Evolutionary conservation across 805 yeast genomes (phyloP).

Genomic region (Soucietia sequanensis): DNA sequence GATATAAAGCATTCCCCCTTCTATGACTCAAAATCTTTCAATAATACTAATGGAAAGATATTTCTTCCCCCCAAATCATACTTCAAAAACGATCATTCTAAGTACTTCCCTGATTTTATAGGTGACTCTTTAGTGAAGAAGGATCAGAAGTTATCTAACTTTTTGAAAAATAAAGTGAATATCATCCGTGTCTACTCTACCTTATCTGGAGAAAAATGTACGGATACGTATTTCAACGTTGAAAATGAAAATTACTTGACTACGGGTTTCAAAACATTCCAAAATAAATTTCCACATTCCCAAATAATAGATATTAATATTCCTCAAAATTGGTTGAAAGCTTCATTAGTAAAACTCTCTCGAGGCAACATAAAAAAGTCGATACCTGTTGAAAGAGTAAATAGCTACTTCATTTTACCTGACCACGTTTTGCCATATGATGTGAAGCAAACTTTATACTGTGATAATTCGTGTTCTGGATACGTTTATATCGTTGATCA

Average conservation of each 20-base stretch:
- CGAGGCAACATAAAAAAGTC: constrained; percentile 42
- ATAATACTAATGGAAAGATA: constrained; percentile 80
- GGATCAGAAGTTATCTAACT: constrained; percentile 34
- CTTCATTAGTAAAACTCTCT: constrained; percentile 54
- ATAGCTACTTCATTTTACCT: constrained; percentile 62
- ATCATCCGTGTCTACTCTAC: constrained; percentile 66
- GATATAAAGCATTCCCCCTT: constrained; percentile 44
- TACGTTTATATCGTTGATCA: constrained; percentile 77
- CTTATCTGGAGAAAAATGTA: constrained; percentile 67
- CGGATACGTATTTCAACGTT: constrained; percentile 56
- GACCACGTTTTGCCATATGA: constrained; percentile 56
- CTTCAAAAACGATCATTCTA: constrained; percentile 68
- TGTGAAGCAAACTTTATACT: constrained; percentile 55
- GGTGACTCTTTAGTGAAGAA: constrained; percentile 50
- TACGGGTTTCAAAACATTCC: constrained; percentile 36
- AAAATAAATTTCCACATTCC: constrained; percentile 45
- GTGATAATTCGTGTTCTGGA: constrained; percentile 80
- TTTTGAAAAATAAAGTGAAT: constrained; percentile 52
- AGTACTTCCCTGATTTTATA: constrained; percentile 78
- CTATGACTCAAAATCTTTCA: constrained; percentile 45
- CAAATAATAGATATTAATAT: constrained; percentile 77
- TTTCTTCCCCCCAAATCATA: constrained; percentile 80
- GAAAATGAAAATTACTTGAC: constrained; percentile 42
- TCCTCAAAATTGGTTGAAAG: constrained; percentile 73
- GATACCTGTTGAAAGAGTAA: constrained; percentile 50